phyloP scores from a whole-genome alignment of 352 stramenopile species.

The Blastocystis sp. region DNA sequence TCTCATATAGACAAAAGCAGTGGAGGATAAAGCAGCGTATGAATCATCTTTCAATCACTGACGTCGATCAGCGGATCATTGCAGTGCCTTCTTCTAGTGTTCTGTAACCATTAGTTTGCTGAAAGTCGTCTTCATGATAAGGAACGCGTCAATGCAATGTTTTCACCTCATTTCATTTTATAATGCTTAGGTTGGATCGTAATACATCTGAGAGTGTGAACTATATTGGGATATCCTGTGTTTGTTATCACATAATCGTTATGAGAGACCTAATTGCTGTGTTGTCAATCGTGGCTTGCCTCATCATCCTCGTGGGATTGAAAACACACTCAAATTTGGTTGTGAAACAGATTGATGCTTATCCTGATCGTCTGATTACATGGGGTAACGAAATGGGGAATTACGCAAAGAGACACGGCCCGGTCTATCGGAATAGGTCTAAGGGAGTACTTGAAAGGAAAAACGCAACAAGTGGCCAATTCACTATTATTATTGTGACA shows the following conservation, averaged over 20 bases:
- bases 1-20: neutral
- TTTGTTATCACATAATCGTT: neutral
- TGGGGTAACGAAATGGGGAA: neutral
- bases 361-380: neutral
- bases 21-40: neutral
- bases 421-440: neutral
- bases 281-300: neutral
- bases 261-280: neutral
- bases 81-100: neutral
- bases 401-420: neutral
- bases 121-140: neutral
- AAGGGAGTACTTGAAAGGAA: neutral
- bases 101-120: neutral
- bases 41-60: neutral
- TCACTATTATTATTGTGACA: conserved; percentile 25
- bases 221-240: neutral
- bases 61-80: neutral
- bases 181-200: too few species aligned
- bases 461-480: neutral
- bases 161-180: too few species aligned
- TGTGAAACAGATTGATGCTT: neutral
- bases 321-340: neutral
- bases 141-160: neutral
- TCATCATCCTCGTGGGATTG: neutral
- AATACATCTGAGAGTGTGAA: too few species aligned